Conservation (phyloP, 176 grass and related monocot species). For the Pontederia paniculata region DNA sequence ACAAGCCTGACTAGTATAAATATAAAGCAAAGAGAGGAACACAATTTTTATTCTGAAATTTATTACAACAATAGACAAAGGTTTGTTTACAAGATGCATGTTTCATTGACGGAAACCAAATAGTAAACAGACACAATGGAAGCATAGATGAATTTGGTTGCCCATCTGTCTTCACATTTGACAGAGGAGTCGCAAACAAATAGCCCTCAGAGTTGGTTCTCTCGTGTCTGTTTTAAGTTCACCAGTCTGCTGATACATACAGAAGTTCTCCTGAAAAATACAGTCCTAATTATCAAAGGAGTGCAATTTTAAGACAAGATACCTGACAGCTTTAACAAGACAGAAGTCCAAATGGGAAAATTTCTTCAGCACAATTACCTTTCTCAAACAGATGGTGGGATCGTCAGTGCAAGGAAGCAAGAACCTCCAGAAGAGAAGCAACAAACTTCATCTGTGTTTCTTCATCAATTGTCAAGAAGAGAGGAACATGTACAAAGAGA, state of each 20-base stretch:
- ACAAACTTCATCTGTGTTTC: slow-evolving; percentile 85
- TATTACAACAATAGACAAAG: too few relatives aligned
- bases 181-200: not conserved
- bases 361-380: not conserved
- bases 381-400: not conserved
- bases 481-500: slow-evolving; percentile 90
- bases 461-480: slow-evolving; percentile 79
- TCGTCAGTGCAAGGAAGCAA: slow-evolving; percentile 35
- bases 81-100: too few relatives aligned
- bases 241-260: not conserved
- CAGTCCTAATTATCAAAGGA: not conserved
- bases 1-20: too few relatives aligned
- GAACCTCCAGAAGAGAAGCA: slow-evolving; percentile 57
- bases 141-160: not conserved
- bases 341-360: not conserved
- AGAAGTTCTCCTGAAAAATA: not conserved
- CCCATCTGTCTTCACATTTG: not conserved
- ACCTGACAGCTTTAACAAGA: not conserved
- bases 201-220: not conserved
- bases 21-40: too few relatives aligned
- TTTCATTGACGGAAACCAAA: not conserved
- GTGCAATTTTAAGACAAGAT: not conserved
- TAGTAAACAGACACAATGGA: not conserved
- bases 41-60: too few relatives aligned
- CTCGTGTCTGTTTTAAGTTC: not conserved